A percentile compares a stretch with the other conserved stretches of the same genome.
phyloP scores from a whole-genome alignment of 1,284 basidiomycete genomes.

The Trametes polyzona region DNA sequence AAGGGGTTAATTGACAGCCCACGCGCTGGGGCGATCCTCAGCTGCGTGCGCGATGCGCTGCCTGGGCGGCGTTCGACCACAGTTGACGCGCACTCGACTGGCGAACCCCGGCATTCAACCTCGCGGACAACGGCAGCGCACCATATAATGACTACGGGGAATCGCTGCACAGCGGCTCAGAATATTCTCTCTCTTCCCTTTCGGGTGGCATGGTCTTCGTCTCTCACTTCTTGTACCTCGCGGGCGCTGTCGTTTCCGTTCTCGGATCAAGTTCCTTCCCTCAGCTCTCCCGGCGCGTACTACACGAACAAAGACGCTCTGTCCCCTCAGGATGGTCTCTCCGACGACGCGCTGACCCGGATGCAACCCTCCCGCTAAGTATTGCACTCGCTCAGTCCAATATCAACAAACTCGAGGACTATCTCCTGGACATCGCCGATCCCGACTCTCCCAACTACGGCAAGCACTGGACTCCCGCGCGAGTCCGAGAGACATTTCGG shows the following conservation, averaged over 20 bases:
- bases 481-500: slow-evolving; percentile 45
- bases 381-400: slow-evolving; percentile 50
- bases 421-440: slow-evolving; percentile 48
- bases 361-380: slow-evolving; percentile 41
- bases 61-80: no score
- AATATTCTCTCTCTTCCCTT: background rate
- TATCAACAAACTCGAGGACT: slow-evolving; percentile 44
- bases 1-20: no score
- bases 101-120: no score
- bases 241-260: slow-evolving; percentile 1
- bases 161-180: background rate
- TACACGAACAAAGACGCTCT: slow-evolving; percentile 42
- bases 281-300: slow-evolving; percentile 33
- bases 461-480: slow-evolving; percentile 43
- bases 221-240: background rate
- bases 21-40: no score
- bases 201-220: background rate
- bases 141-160: background rate
- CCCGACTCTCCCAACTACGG: slow-evolving; percentile 46
- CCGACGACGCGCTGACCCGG: slow-evolving; percentile 36
- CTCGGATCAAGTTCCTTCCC: slow-evolving; percentile 1
- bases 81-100: no score
- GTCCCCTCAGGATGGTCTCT: slow-evolving; percentile 42
- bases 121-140: no score
- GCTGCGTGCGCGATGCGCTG: no score